Evolutionary conservation across 2,329 filamentous ascomycete genomes (phyloP).

Genomic region (Sporothrix variecibatus): DNA sequence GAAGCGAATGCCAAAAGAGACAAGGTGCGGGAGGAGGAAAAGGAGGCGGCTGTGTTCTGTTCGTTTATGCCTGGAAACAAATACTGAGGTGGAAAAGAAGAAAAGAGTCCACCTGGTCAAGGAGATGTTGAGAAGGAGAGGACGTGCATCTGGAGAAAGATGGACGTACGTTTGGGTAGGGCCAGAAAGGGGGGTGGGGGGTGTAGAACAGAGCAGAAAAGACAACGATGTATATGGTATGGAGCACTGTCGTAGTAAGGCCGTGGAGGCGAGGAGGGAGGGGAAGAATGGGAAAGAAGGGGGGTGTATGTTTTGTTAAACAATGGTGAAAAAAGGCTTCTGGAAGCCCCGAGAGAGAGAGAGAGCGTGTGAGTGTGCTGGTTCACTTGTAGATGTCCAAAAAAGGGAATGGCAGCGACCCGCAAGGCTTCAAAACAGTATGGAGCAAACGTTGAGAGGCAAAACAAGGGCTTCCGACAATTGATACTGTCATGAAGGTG

Average conservation of each 20-base stretch:
- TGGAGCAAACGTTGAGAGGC: background rate
- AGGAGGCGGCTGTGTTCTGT: constrained; percentile 10
- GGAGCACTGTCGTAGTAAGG: background rate
- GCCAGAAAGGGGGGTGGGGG: background rate
- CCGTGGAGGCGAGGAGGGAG: background rate
- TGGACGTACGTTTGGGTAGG: background rate
- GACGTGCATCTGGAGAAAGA: constrained; percentile 14
- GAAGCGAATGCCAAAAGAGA: background rate
- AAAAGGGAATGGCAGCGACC: constrained; percentile 13
- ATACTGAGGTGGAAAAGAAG: background rate
- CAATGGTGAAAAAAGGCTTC: constrained; percentile 14
- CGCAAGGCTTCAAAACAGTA: background rate
- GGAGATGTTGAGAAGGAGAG: background rate
- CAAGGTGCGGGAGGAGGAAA: background rate
- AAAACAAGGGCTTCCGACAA: constrained; percentile 12
- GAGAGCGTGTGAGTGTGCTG: background rate
- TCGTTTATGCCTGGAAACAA: background rate
- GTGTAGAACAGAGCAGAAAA: background rate
- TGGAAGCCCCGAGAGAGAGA: constrained; percentile 4
- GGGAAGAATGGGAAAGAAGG: background rate
- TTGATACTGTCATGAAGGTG: background rate
- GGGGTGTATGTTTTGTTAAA: constrained; percentile 11
- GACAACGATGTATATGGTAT: background rate
- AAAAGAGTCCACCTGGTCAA: constrained; percentile 10
- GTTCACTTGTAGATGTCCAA: constrained; percentile 10